These are phyloP conservation scores for Coemansia sp. DNA, from an alignment of 192 early-diverging fungal genomes.

Conservation along the genomic window DNA sequence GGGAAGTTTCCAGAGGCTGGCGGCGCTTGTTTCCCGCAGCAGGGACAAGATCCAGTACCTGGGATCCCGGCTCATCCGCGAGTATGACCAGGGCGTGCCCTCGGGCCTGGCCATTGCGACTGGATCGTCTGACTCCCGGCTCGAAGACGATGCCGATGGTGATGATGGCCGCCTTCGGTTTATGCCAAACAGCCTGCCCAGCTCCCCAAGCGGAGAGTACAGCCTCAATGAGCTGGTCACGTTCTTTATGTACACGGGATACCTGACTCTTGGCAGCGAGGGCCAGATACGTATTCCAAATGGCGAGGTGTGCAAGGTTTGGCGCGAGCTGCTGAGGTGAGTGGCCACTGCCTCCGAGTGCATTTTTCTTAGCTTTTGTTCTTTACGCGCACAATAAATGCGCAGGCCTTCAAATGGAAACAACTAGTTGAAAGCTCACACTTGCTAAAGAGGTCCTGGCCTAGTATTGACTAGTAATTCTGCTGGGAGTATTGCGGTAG, in stretches of 20 bases:
- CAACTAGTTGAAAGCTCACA: too few relatives aligned
- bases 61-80: neutral
- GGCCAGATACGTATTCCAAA: neutral
- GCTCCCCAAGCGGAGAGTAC: too few relatives aligned
- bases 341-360: too few relatives aligned
- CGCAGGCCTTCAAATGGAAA: too few relatives aligned
- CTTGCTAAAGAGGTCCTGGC: too few relatives aligned
- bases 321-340: neutral
- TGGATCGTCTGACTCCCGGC: neutral
- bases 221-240: slow-evolving; percentile 1
- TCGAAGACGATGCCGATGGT: neutral
- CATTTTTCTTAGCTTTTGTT: too few relatives aligned
- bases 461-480: too few relatives aligned
- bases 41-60: neutral
- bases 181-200: neutral
- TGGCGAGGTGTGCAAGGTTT: slow-evolving; percentile 1
- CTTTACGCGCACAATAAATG: too few relatives aligned
- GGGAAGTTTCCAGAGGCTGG: neutral
- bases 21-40: neutral
- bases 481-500: too few relatives aligned
- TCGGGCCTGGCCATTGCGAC: neutral
- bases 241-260: slow-evolving; percentile 10
- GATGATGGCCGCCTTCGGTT: neutral
- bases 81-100: neutral
- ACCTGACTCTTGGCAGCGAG: neutral